Evolutionary conservation across 2,329 filamentous ascomycete species (phyloP).

Genomic region (Fusarium poae): DNA sequence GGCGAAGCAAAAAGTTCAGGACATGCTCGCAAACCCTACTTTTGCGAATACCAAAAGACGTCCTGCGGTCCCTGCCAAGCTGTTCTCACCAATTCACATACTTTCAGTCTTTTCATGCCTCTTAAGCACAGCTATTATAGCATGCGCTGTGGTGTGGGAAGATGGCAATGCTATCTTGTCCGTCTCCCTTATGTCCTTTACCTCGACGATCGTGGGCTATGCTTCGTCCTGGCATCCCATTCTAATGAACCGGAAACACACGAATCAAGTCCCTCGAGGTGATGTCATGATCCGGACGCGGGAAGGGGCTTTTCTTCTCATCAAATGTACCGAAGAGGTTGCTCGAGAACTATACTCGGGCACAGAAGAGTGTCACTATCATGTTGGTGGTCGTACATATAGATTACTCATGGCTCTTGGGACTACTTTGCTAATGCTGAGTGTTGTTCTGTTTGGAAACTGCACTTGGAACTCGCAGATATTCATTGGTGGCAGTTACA

Average conservation of each 20-base stretch:
- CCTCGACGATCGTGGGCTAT: constrained; percentile 67
- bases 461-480: constrained; percentile 72
- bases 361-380: constrained; percentile 71
- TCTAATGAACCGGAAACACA: constrained; percentile 64
- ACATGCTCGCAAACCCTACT: constrained; percentile 59
- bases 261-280: constrained; percentile 63
- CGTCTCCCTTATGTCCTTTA: constrained; percentile 64
- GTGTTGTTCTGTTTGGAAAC: constrained; percentile 72
- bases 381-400: constrained; percentile 61
- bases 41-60: constrained; percentile 54
- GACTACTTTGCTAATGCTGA: constrained; percentile 71
- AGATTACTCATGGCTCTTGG: constrained; percentile 68
- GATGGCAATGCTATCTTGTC: constrained; percentile 57
- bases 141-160: constrained; percentile 56
- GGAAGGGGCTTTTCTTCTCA: constrained; percentile 69
- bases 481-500: constrained; percentile 69
- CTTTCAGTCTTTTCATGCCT: constrained; percentile 65
- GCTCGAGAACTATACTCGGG: constrained; percentile 73
- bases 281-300: constrained; percentile 73
- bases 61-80: constrained; percentile 62
- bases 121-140: constrained; percentile 63
- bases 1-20: constrained; percentile 57
- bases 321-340: constrained; percentile 70
- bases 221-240: constrained; percentile 70
- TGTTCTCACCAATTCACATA: constrained; percentile 66